Conservation (phyloP, 805 yeast species). For the Wickerhamiella sergipiensis region DNA sequence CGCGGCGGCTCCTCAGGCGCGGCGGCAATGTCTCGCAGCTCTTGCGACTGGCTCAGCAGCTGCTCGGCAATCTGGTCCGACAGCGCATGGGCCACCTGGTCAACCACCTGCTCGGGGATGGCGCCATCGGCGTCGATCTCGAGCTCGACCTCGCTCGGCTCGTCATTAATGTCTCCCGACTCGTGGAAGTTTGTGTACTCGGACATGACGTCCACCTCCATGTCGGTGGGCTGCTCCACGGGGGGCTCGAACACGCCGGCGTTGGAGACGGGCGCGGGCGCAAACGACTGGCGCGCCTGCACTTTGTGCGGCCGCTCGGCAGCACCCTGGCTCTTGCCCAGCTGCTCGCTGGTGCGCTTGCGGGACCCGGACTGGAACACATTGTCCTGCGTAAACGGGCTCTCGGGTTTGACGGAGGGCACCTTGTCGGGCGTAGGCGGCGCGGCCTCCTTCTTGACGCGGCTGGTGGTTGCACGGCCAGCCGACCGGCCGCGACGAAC, state of each 20-base stretch:
- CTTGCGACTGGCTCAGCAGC: not conserved
- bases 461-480: not conserved
- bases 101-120: not conserved
- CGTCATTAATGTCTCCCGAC: not conserved
- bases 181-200: conserved; percentile 2
- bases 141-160: not conserved
- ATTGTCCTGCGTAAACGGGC: conserved; percentile 7
- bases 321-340: not conserved
- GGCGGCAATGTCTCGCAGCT: not conserved
- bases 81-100: not conserved
- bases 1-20: not conserved
- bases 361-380: conserved; percentile 13
- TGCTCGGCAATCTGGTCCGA: not conserved
- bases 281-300: not conserved
- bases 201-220: not conserved
- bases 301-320: conserved; percentile 2
- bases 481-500: not conserved
- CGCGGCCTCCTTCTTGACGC: not conserved
- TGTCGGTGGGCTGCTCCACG: not conserved
- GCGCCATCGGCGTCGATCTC: not conserved
- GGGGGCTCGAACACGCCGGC: not conserved
- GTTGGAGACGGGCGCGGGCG: not conserved
- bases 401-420: not conserved
- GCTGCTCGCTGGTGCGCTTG: conserved; percentile 6
- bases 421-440: not conserved